Evolutionary conservation across 257 asterid genomes (phyloP).

Genomic region (Primulina eburnea): DNA sequence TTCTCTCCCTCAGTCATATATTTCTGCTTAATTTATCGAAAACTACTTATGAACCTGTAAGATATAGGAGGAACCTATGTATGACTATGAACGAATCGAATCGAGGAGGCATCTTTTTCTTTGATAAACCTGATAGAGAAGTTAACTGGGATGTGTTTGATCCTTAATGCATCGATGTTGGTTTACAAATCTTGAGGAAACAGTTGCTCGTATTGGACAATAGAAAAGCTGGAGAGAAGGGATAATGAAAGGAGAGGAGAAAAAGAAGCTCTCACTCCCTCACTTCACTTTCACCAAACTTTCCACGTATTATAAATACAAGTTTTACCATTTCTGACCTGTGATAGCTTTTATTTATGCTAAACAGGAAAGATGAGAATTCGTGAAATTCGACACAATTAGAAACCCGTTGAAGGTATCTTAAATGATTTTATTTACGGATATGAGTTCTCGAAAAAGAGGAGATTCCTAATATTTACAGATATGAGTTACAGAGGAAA

Average conservation of each 20-base stretch:
- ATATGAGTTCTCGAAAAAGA: too few species aligned
- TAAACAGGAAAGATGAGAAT: background rate
- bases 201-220: conserved; percentile 30
- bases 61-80: background rate
- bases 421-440: too few species aligned
- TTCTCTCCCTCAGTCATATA: background rate
- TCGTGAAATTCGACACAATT: background rate
- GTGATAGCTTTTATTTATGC: conserved; percentile 1
- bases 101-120: background rate
- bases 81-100: too few species aligned
- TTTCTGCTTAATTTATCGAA: background rate
- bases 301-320: conserved; percentile 26
- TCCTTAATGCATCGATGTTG: background rate
- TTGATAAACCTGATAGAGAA: conserved; percentile 10
- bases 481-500: too few species aligned
- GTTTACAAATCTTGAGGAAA: conserved; percentile 11
- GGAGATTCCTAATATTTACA: too few species aligned
- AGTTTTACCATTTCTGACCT: conserved; percentile 30
- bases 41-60: background rate
- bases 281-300: conserved; percentile 45
- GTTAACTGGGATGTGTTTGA: conserved; percentile 1
- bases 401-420: too few species aligned
- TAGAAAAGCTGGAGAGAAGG: conserved; percentile 19
- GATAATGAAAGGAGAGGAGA: conserved; percentile 40
- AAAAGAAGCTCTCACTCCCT: conserved; percentile 34